These are phyloP conservation scores for Ceratobasidium sp. DNA, from an alignment of 1,284 basidiomycete species.

Conservation along the genomic window DNA sequence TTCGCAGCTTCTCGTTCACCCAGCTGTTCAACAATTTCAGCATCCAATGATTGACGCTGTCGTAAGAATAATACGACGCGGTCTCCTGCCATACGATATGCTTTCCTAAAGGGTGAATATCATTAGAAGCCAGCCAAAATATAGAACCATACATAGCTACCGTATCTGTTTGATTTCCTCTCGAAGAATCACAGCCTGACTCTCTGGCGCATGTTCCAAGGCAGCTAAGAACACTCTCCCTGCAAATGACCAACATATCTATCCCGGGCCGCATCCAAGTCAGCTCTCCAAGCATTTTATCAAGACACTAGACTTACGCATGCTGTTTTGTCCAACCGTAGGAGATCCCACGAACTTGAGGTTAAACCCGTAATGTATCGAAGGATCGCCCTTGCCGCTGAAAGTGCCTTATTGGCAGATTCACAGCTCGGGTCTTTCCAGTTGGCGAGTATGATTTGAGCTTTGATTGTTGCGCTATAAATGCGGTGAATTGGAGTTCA, in stretches of 20 bases:
- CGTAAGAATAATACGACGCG: constrained; percentile 20
- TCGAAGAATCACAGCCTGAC: constrained; percentile 28
- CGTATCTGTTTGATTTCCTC: constrained; percentile 18
- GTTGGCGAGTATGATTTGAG: constrained; percentile 5
- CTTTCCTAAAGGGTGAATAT: background rate
- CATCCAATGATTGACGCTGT: background rate
- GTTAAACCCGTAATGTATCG: constrained; percentile 1
- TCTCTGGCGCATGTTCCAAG: constrained; percentile 8
- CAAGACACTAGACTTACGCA: background rate
- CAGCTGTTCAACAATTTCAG: background rate
- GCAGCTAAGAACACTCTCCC: constrained; percentile 3
- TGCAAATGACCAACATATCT: constrained; percentile 19
- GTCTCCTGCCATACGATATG: background rate
- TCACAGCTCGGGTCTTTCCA: constrained; percentile 38
- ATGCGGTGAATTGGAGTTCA: background rate
- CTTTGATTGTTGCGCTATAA: background rate
- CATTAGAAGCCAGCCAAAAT: background rate
- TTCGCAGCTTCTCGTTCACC: constrained; percentile 25
- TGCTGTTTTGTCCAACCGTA: constrained; percentile 5
- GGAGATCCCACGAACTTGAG: constrained; percentile 21
- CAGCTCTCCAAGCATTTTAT: background rate
- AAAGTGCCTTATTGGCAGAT: constrained; percentile 13
- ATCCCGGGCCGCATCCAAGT: background rate
- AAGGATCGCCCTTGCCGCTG: constrained; percentile 20
- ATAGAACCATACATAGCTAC: background rate